Evolutionary conservation across 164 flowering plant species (phyloP).

Genomic region (Dillenia turbinata): DNA sequence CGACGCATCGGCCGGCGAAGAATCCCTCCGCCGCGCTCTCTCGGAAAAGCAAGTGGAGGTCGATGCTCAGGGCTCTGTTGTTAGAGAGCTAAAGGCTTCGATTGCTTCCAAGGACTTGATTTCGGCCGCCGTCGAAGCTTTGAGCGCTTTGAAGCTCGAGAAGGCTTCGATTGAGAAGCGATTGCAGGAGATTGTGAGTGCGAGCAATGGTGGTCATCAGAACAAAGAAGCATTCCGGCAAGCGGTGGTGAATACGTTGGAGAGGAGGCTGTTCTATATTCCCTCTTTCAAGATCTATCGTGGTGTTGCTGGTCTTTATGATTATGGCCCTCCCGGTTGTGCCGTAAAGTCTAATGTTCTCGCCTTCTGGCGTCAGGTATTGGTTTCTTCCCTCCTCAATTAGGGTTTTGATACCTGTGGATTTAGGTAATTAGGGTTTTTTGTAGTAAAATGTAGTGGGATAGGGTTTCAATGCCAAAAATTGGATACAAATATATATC

Average conservation of each 20-base stretch:
- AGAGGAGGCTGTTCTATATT: conserved; percentile 74
- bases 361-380: conserved; percentile 92
- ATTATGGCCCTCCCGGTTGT: conserved; percentile 96
- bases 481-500: too few relatives aligned
- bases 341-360: conserved; percentile 88
- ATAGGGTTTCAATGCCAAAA: too few relatives aligned
- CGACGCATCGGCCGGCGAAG: conserved; percentile 37
- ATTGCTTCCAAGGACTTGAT: conserved; percentile 32
- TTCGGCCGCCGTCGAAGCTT: conserved; percentile 41
- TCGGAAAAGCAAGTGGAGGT: conserved; percentile 46
- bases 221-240: conserved; percentile 71
- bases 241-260: conserved; percentile 69
- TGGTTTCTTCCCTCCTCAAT: too few relatives aligned
- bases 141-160: conserved; percentile 52
- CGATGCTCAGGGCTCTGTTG: conserved; percentile 39
- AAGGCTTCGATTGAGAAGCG: conserved; percentile 35
- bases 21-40: conserved; percentile 38
- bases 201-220: conserved; percentile 9
- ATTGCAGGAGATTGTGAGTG: conserved; percentile 30
- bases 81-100: conserved; percentile 49
- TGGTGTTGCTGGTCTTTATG: conserved; percentile 93
- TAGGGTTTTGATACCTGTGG: too few relatives aligned
- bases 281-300: conserved; percentile 90
- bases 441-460: too few relatives aligned
- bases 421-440: too few relatives aligned